Evolutionary conservation across 495 filamentous ascomycete genomes (phyloP).

Genomic region (Aspergillus biplanus): DNA sequence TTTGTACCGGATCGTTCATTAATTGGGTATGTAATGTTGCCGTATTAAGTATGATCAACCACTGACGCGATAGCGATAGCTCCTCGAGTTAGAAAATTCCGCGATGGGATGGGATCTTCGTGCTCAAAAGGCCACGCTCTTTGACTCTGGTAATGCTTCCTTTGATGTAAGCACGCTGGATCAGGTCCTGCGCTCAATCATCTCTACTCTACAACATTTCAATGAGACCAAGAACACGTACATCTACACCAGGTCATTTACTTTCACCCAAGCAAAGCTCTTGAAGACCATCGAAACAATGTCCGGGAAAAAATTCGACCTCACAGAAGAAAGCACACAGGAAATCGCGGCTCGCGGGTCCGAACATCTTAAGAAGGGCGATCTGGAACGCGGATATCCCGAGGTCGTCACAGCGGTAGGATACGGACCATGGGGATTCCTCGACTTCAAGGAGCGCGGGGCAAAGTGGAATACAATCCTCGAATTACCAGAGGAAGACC

Average conservation of each 20-base stretch:
- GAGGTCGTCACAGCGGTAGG: neutral
- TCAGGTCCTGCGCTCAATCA: neutral
- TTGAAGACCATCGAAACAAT: neutral
- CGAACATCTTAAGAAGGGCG: neutral
- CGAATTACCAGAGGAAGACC: neutral
- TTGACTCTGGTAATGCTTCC: neutral
- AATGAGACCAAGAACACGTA: neutral
- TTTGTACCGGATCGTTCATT: constrained; percentile 5
- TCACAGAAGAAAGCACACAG: neutral
- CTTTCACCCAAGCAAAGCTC: neutral
- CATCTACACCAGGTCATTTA: constrained; percentile 1
- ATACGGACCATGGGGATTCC: neutral
- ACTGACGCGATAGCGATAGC: neutral
- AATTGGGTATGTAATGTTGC: neutral
- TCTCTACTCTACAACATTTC: neutral
- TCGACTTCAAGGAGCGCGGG: neutral
- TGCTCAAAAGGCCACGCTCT: neutral
- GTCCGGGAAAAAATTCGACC: neutral
- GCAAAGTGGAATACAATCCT: neutral
- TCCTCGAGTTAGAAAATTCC: neutral
- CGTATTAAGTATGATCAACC: neutral
- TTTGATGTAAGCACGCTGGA: neutral
- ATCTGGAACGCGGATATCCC: neutral
- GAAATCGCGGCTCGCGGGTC: neutral
- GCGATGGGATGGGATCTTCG: neutral